Percentiles rank a stretch among this genome's conserved stretches.
phyloP scores from a whole-genome alignment of 1,139 yeast species.

The Diutina mesorugosa region DNA sequence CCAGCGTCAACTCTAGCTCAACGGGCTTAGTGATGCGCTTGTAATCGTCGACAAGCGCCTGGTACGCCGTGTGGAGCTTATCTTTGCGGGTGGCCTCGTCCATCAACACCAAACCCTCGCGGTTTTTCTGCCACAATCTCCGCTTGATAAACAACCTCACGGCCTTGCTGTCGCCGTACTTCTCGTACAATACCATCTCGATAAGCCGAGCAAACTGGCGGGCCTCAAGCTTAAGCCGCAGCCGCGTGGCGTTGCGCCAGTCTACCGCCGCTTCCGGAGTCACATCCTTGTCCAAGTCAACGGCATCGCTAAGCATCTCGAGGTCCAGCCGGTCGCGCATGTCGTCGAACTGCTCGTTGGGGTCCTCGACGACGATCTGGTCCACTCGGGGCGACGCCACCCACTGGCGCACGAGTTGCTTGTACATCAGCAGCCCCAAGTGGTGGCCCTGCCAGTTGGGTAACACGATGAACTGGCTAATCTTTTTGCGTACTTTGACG shows the following conservation, averaged over 20 bases:
- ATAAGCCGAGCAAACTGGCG: constrained; percentile 68
- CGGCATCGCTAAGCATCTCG: constrained; percentile 22
- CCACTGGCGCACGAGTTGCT: constrained; percentile 43
- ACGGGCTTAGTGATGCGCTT: constrained; percentile 34
- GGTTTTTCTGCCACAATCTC: constrained; percentile 64
- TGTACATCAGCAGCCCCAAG: constrained; percentile 60
- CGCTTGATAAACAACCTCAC: constrained; percentile 55
- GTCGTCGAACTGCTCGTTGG: constrained; percentile 87
- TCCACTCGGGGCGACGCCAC: constrained; percentile 34
- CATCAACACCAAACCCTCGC: constrained; percentile 59
- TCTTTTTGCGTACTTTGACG: constrained; percentile 50
- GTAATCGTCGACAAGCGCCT: constrained; percentile 58
- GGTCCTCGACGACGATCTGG: constrained; percentile 89
- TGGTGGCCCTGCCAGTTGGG: constrained; percentile 70
- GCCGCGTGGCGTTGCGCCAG: constrained; percentile 31
- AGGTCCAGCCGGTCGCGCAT: constrained; percentile 78
- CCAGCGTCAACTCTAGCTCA: constrained; percentile 9
- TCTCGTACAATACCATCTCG: constrained; percentile 59
- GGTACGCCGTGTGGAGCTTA: constrained; percentile 67
- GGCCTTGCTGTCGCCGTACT: constrained; percentile 15
- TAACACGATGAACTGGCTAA: constrained; percentile 75
- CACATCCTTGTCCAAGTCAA: constrained; percentile 13
- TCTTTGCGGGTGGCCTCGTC: constrained; percentile 50
- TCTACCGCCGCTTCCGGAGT: constrained; percentile 12
- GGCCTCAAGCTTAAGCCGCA: constrained; percentile 48